Conservation (phyloP, 2,329 filamentous ascomycete species). For the Neophaeococcomyces mojaviensis region DNA sequence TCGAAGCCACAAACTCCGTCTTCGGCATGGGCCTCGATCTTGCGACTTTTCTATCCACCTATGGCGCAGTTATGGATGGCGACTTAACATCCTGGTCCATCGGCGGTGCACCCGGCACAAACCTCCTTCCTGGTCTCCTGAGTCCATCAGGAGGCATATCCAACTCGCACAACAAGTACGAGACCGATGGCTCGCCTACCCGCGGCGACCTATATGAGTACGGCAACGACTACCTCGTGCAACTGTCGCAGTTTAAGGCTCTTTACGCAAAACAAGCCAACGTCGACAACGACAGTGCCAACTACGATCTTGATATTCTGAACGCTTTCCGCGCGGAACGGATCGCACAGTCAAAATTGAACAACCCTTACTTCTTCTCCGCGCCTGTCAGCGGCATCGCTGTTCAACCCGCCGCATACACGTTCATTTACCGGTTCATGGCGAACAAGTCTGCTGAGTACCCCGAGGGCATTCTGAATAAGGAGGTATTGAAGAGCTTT, state of each 20-base stretch:
- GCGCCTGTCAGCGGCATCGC: conserved; percentile 46
- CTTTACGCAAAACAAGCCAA: conserved; percentile 5
- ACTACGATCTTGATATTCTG: conserved; percentile 4
- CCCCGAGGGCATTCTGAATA: conserved; percentile 30
- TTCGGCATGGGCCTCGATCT: conserved; percentile 36
- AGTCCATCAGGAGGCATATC: conserved; percentile 17
- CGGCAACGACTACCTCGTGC: conserved; percentile 10
- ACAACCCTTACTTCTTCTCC: conserved; percentile 39
- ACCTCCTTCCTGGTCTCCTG: conserved; percentile 15
- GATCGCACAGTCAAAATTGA: not conserved
- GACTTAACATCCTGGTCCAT: conserved; percentile 19
- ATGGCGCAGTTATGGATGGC: conserved; percentile 24
- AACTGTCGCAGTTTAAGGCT: conserved; percentile 8
- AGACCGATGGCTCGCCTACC: conserved; percentile 21
- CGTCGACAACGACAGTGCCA: not conserved
- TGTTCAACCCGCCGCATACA: conserved; percentile 43
- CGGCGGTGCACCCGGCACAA: conserved; percentile 19
- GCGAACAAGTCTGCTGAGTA: conserved; percentile 39
- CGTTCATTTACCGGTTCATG: conserved; percentile 39
- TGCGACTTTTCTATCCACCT: conserved; percentile 30
- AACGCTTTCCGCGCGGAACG: not conserved
- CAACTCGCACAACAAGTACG: conserved; percentile 22
- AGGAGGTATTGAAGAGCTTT: conserved; percentile 40
- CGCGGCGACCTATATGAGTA: conserved; percentile 20
- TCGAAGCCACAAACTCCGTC: conserved; percentile 24